Evolutionary conservation across 2,329 filamentous ascomycete species (phyloP), one percentile per base, ranked within the genome.

Genomic region (Pyrenophora graminea): DNA sequence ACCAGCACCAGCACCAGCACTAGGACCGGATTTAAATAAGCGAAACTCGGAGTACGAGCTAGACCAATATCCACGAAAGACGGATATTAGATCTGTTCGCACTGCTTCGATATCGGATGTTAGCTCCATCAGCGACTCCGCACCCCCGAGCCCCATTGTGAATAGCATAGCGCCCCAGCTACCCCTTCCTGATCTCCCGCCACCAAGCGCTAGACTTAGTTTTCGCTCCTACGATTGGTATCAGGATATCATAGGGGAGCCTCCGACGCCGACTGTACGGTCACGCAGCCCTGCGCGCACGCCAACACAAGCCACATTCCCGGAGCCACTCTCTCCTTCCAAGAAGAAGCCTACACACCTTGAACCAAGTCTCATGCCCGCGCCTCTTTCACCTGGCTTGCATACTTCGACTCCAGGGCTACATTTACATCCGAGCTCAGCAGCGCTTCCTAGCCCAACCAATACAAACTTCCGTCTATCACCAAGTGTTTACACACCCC

Each of bases 211-310:
- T 9, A 61, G 61, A 31, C 54, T 64, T 30, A 65, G 62, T 19
- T 65, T 64, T 23, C 56, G 53, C 23, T 65, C 63, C 6, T 66
- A 66, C 30, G 62, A 65, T 38, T 66, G 63, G 63, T 66, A 66
- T 39, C 62, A 63, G 36, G 63, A 64, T 18, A 66, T 66, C 15
- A 63, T 66, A 41, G 56, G 58, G 3, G 55, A 47, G 37, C 48
- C 38, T 30, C n/a, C n/a, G 3, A 37, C 31, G 3, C 39, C 46
- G 38, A 44, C 39, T 9, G 7, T 44, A 17, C 39, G 34, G 25
- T 42, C 32, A 13, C 48, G 31, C 3, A 43, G 33, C 10, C 18
- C 39, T 39, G 45, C 50, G 9, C 56, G 56, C 37, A 57, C 52
- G 30, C 48, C 61, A 12, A 62, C 57, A 18, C 51, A 50, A 41